Percentiles rank a stretch among this genome's conserved stretches.
phyloP scores from a whole-genome alignment of 768 basidiomycete species.

The Macrolepiota dolichaula region DNA sequence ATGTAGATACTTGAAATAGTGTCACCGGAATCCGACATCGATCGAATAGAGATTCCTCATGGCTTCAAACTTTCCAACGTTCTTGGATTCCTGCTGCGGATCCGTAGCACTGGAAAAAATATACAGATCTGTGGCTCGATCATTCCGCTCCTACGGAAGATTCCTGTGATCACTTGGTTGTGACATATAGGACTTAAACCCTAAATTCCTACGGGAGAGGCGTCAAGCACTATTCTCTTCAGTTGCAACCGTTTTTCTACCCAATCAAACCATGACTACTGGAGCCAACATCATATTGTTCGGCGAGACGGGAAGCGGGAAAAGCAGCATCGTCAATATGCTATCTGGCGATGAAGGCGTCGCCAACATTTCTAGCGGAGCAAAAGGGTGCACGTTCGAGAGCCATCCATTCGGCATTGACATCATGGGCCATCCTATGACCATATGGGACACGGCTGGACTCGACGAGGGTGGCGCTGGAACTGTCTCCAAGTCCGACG shows the following conservation, averaged over 20 bases:
- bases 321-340: constrained; percentile 30
- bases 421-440: constrained; percentile 22
- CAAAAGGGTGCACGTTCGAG: constrained; percentile 33
- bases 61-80: too few relatives aligned
- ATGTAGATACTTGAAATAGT: too few relatives aligned
- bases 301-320: constrained; percentile 31
- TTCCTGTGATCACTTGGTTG: too few relatives aligned
- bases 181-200: too few relatives aligned
- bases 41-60: too few relatives aligned
- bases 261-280: neutral
- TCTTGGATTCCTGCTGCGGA: too few relatives aligned
- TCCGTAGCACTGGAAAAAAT: too few relatives aligned
- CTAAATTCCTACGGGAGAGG: too few relatives aligned
- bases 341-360: constrained; percentile 14
- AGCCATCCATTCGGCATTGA: constrained; percentile 21
- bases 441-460: constrained; percentile 38
- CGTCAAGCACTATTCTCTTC: neutral
- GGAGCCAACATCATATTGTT: constrained; percentile 29
- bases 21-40: too few relatives aligned
- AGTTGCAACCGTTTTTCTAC: neutral
- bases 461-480: constrained; percentile 17
- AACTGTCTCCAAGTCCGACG: constrained; percentile 14
- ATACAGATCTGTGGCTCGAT: too few relatives aligned
- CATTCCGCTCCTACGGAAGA: too few relatives aligned
- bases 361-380: constrained; percentile 28